A percentile compares a stretch with the other conserved stretches of the same genome.
Conservation (phyloP, 441 rosid species). For the Jatropha multifida region DNA sequence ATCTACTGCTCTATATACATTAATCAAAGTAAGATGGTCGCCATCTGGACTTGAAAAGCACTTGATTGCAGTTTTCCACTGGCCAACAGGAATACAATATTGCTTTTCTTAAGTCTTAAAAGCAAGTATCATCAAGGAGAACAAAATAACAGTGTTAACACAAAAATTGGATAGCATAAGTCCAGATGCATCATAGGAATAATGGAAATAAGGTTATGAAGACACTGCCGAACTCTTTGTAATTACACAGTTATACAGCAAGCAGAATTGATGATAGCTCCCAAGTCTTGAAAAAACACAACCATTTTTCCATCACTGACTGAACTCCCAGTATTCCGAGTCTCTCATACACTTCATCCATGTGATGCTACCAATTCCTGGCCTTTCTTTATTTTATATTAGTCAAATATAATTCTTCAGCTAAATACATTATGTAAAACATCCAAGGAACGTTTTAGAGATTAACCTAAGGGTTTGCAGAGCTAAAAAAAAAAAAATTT, state of each 20-base stretch:
- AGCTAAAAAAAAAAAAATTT: too few relatives aligned
- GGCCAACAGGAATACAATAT: slow-evolving; percentile 21
- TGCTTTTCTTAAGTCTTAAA: not conserved
- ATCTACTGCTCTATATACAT: slow-evolving; percentile 68
- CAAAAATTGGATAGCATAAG: not conserved
- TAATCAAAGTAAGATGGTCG: slow-evolving; percentile 77
- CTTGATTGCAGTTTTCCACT: slow-evolving; percentile 73
- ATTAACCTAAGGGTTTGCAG: too few relatives aligned
- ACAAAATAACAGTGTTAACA: too few relatives aligned
- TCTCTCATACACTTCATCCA: not conserved
- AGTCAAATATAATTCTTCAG: not conserved
- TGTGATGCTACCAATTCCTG: not conserved
- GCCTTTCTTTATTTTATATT: not conserved
- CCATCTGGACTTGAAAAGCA: slow-evolving; percentile 87
- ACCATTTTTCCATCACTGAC: not conserved
- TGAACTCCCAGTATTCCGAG: not conserved
- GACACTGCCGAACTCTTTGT: not conserved
- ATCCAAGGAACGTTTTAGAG: too few relatives aligned
- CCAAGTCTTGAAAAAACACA: slow-evolving; percentile 10
- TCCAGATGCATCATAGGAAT: not conserved
- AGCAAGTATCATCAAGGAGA: not conserved
- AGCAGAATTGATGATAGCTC: not conserved
- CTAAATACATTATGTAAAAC: not conserved
- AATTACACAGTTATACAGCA: not conserved
- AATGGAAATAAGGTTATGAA: not conserved